A percentile compares a stretch with the other conserved stretches of the same genome.
These are phyloP conservation scores for Terfezia claveryi DNA, from an alignment of 495 filamentous ascomycete genomes.

Conservation along the genomic window DNA sequence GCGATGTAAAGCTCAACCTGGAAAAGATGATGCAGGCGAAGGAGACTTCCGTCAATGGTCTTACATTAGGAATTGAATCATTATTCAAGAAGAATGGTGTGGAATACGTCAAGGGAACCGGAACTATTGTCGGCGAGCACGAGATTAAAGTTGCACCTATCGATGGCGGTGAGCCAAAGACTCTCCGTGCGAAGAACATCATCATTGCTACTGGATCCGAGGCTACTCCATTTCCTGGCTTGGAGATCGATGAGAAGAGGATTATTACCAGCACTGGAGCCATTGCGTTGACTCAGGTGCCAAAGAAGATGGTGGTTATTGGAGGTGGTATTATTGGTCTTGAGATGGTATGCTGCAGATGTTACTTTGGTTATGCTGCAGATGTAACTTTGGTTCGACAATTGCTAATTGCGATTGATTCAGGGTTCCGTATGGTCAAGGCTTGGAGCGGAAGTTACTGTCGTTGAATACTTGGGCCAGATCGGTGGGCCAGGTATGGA, in stretches of 20 bases:
- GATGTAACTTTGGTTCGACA: not conserved
- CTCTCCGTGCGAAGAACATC: slow-evolving; percentile 78
- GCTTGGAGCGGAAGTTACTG: slow-evolving; percentile 80
- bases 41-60: slow-evolving; percentile 62
- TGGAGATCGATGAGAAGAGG: slow-evolving; percentile 91
- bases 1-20: slow-evolving; percentile 90
- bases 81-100: slow-evolving; percentile 97
- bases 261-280: slow-evolving; percentile 92
- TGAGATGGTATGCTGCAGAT: slow-evolving; percentile 49
- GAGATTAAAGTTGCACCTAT: slow-evolving; percentile 73
- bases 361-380: not conserved
- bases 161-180: slow-evolving; percentile 70
- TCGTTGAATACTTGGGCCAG: slow-evolving; percentile 87
- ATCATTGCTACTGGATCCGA: slow-evolving; percentile 90
- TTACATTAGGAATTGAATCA: slow-evolving; percentile 96
- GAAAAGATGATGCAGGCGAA: slow-evolving; percentile 95
- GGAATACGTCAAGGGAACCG: slow-evolving; percentile 86
- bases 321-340: slow-evolving; percentile 97
- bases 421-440: slow-evolving; percentile 89
- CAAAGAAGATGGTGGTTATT: slow-evolving; percentile 94
- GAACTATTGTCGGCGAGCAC: slow-evolving; percentile 66
- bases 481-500: slow-evolving; percentile 99
- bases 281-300: slow-evolving; percentile 67
- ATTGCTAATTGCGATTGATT: not conserved
- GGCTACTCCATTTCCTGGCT: slow-evolving; percentile 83